Base-by-base conservation (phyloP, 768 basidiomycete species). In the Pleurotus giganteus region DNA sequence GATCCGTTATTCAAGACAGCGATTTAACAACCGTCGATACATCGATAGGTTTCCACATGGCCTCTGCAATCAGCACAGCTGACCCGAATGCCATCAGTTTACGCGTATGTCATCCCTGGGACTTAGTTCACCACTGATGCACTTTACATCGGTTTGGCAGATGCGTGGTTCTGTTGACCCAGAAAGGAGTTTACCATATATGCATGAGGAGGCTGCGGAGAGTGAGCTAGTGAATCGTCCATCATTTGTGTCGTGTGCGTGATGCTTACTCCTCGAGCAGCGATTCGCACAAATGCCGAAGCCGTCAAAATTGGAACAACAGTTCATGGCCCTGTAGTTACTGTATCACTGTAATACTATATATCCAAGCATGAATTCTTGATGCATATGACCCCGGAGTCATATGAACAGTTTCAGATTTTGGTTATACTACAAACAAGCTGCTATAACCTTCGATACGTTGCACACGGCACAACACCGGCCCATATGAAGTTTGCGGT, bases 31-130 rank as follows among this genome's bases (percentile, higher is more conserved):
- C 63, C 4, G 49, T 37, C 7, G 71, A 67, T 39, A 57, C 69
- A 41, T 73, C 75, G 2, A 72, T 71, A 8, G 66, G 66, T 53
- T 72, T 74, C 59, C 63, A 65, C 32, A 56, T 73, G 28, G 62
- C 67, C 5, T 62, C 71, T 8, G 60, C 65, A 6, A 56, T 60
- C 9, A 59, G 63, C 19, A 58, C 66, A 9, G 64, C 62, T 32
- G 60, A 62, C 31, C 61, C 61, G 6, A 56, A 61, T 24, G 66
- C 52, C 8, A 36, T 51, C 27, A 51, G 24, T 26, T 32, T 50
- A 2, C 49, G 49, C 28, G 49, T 50, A 23, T 9, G 49, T 37
- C 15, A 12, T 9, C 4, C 9, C 12, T 19, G 8, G 8, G 1
- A 5, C 21, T 26, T 49, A 17, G 32, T 24, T 26, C 17, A 32